phyloP scores from a whole-genome alignment of 352 stramenopile genomes.

The Hyaloperonospora brassicae region DNA sequence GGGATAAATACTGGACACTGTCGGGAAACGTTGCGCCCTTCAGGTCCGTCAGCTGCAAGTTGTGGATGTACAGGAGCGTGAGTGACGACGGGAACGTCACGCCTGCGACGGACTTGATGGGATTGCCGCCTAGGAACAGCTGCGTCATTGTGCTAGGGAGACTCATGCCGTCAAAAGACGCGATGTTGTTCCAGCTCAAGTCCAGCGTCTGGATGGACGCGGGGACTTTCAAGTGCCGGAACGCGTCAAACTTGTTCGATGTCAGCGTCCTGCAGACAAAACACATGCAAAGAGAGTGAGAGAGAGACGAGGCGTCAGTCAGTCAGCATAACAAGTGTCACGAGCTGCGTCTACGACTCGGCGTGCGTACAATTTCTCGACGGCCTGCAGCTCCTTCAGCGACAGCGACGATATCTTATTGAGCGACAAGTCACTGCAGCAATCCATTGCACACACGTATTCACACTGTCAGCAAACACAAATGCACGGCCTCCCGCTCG shows the following conservation, averaged over 20 bases:
- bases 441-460: neutral
- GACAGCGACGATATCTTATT: slow-evolving; percentile 43
- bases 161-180: slow-evolving; percentile 52
- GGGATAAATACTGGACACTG: slow-evolving; percentile 36
- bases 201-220: slow-evolving; percentile 36
- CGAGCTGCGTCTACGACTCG: neutral
- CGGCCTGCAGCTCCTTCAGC: slow-evolving; percentile 19
- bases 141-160: slow-evolving; percentile 41
- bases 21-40: slow-evolving; percentile 35
- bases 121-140: slow-evolving; percentile 59
- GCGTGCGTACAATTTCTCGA: slow-evolving; percentile 35
- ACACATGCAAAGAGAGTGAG: neutral
- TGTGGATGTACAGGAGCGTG: slow-evolving; percentile 62
- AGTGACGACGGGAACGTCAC: slow-evolving; percentile 40
- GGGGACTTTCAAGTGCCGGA: slow-evolving; percentile 36
- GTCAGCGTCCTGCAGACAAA: slow-evolving; percentile 34
- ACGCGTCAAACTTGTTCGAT: slow-evolving; percentile 38
- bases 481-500: slow-evolving; percentile 3
- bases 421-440: slow-evolving; percentile 32
- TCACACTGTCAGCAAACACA: slow-evolving; percentile 1
- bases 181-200: slow-evolving; percentile 60
- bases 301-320: neutral
- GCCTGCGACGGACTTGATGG: slow-evolving; percentile 47
- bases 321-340: neutral
- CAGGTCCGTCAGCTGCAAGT: slow-evolving; percentile 42